Conservation (phyloP, 1,139 yeast genomes). For the Taphrina flavorubra region DNA sequence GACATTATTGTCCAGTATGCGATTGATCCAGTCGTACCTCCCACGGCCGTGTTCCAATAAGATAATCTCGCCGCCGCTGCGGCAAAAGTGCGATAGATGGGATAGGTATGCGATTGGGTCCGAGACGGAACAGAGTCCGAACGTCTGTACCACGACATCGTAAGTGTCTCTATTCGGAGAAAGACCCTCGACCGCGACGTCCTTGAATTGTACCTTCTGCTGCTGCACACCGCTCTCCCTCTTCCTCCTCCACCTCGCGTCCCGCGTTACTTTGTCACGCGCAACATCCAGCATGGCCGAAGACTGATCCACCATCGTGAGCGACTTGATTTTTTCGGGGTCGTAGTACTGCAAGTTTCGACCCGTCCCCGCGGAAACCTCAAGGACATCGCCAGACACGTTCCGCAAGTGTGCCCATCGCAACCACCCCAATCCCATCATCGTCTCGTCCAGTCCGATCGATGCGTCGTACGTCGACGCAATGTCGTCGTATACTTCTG, state of each 20-base stretch:
- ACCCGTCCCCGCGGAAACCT: slow-evolving; percentile 96
- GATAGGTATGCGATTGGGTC: slow-evolving; percentile 84
- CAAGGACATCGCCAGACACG: slow-evolving; percentile 63
- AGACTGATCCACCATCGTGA: slow-evolving; percentile 86
- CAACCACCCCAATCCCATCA: slow-evolving; percentile 79
- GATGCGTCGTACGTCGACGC: slow-evolving; percentile 83
- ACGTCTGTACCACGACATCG: slow-evolving; percentile 91
- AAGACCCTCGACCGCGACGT: slow-evolving; percentile 88
- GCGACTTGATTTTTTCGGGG: slow-evolving; percentile 65
- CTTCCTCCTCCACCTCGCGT: slow-evolving; percentile 17
- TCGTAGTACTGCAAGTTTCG: slow-evolving; percentile 80
- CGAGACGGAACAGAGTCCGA: slow-evolving; percentile 93
- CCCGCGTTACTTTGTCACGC: slow-evolving; percentile 68
- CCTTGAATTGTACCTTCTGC: slow-evolving; percentile 65
- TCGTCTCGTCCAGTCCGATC: slow-evolving; percentile 83
- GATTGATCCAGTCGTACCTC: slow-evolving; percentile 74
- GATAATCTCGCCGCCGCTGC: slow-evolving; percentile 83
- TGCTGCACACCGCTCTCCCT: slow-evolving; percentile 60
- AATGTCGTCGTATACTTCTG: slow-evolving; percentile 62
- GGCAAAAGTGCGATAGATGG: slow-evolving; percentile 72
- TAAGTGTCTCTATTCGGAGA: slow-evolving; percentile 61
- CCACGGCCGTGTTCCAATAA: slow-evolving; percentile 93
- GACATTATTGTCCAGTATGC: slow-evolving; percentile 80
- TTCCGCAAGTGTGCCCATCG: slow-evolving; percentile 84
- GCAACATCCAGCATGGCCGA: slow-evolving; percentile 84